Conservation (phyloP, 257 asterid genomes). For the Jaltomata sinuosa region DNA sequence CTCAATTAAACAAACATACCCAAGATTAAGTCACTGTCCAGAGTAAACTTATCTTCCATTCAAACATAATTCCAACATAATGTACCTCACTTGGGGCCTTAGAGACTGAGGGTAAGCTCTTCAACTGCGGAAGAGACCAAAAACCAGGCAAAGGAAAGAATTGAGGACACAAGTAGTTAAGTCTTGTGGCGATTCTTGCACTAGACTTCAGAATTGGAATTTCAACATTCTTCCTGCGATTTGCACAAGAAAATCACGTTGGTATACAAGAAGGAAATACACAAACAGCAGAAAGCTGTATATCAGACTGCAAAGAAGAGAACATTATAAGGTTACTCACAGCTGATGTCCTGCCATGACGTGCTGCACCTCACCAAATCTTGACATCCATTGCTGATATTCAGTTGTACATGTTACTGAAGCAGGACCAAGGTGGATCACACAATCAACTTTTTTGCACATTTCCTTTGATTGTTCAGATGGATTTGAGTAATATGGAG, state of each 20-base stretch:
- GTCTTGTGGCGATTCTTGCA: constrained; percentile 75
- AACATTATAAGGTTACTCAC: constrained; percentile 29
- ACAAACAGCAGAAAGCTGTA: not conserved
- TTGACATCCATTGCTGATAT: constrained; percentile 78
- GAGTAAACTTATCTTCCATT: not conserved
- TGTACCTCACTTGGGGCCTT: constrained; percentile 30
- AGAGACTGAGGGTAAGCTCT: constrained; percentile 15
- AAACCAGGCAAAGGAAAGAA: constrained; percentile 93
- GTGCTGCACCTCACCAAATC: constrained; percentile 80
- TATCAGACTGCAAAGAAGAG: not conserved
- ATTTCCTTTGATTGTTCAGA: constrained; percentile 25
- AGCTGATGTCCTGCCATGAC: constrained; percentile 95
- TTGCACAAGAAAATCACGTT: constrained; percentile 11
- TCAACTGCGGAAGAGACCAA: constrained; percentile 46
- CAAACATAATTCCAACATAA: not conserved
- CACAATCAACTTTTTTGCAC: constrained; percentile 69
- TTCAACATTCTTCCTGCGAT: constrained; percentile 74
- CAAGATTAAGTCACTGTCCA: not conserved
- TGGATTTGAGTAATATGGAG: constrained; percentile 43
- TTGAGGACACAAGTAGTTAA: constrained; percentile 81
- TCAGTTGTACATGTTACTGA: constrained; percentile 36
- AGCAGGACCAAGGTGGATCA: constrained; percentile 74
- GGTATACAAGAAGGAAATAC: not conserved
- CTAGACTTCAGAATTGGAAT: constrained; percentile 82
- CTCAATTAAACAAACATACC: constrained; percentile 1